A percentile compares a stretch with the other conserved stretches of the same genome.
phyloP scores from a whole-genome alignment of 768 basidiomycete species.

The Lactarius hengduanensis region DNA sequence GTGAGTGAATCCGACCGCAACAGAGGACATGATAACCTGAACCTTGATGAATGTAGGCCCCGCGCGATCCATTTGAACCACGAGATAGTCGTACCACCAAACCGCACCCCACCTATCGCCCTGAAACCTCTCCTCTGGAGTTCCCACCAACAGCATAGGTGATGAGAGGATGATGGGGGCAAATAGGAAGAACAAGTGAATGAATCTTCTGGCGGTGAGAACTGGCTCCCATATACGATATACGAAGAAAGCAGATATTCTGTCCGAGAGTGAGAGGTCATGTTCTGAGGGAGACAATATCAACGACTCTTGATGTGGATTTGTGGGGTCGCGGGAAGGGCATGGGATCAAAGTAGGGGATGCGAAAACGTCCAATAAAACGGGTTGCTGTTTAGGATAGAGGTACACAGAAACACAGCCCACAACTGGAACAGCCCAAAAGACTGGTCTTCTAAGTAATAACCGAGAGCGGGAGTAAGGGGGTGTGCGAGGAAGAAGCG shows the following conservation, averaged over 20 bases:
- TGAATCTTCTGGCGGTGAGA: slow-evolving; percentile 76
- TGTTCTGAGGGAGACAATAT: slow-evolving; percentile 72
- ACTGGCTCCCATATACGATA: slow-evolving; percentile 80
- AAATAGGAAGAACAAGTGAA: slow-evolving; percentile 81
- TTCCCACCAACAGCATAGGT: slow-evolving; percentile 80
- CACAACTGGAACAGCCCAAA: slow-evolving; percentile 58
- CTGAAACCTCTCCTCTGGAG: slow-evolving; percentile 49
- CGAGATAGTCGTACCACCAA: slow-evolving; percentile 96
- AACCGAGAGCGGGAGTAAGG: slow-evolving; percentile 34
- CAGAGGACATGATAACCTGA: slow-evolving; percentile 25
- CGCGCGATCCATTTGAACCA: slow-evolving; percentile 86
- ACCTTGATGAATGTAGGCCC: slow-evolving; percentile 98
- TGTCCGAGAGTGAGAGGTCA: slow-evolving; percentile 45
- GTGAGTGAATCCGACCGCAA: not conserved
- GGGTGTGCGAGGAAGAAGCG: slow-evolving; percentile 39
- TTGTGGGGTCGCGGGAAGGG: slow-evolving; percentile 26
- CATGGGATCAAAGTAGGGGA: slow-evolving; percentile 51
- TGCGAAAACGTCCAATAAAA: slow-evolving; percentile 49
- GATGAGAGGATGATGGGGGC: slow-evolving; percentile 79
- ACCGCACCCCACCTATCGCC: slow-evolving; percentile 90
- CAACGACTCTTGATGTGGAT: slow-evolving; percentile 32
- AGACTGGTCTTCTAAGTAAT: slow-evolving; percentile 32
- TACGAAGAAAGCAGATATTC: slow-evolving; percentile 49
- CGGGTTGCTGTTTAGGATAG: slow-evolving; percentile 43
- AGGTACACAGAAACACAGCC: slow-evolving; percentile 55